Evolutionary conservation across 306 rosid genomes (phyloP), one percentile per base, ranked within the genome.

Genomic region (Rosa multiflora): DNA sequence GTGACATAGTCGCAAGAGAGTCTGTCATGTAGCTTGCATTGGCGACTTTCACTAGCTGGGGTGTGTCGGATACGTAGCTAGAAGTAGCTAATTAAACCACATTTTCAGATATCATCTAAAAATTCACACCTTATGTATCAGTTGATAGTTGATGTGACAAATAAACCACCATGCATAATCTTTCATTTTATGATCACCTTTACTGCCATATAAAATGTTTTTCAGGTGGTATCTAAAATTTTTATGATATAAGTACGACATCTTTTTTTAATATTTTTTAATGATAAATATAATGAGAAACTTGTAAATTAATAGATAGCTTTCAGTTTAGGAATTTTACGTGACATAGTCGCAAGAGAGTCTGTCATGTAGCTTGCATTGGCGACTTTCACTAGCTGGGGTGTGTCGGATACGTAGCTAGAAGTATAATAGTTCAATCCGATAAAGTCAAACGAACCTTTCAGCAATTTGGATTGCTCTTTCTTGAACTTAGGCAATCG

Each of bases 401-500:
- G 83, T 6, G 78, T 67, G 32, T 75, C 37, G 26, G 78, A 58
- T 23, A 52, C 80, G 43, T 77, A 86, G 13, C 7, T 15, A 0
- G 85, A 17, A 14, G 81, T 80, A 8, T 83, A 86, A 53, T 83
- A 86, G 71, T 81, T 84, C 18, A 84, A 17, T 70, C 87, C 82
- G 39, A 84, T 62, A 1, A 81, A 85, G 32, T 86, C 87, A 35
- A 74, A 86, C 0, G 87, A 83, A 0, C 78, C 82, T 32, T 44
- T 78, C 0, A 86, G 9, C 49, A 75, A 26, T 20, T 17, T 8
- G 2, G 77, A 59, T 67, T 83, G 48, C 14, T 48, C 61, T 3
- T 71, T 48, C 4, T 82, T 64, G 44, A 86, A 83, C 29, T 75
- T 81, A 1, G 83, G 89, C 46, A 86, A 68, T 72, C 87, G 46